A percentile compares a stretch with the other conserved stretches of the same genome.
phyloP scores from a whole-genome alignment of 352 stramenopile species.

The Phytophthora sojae region DNA sequence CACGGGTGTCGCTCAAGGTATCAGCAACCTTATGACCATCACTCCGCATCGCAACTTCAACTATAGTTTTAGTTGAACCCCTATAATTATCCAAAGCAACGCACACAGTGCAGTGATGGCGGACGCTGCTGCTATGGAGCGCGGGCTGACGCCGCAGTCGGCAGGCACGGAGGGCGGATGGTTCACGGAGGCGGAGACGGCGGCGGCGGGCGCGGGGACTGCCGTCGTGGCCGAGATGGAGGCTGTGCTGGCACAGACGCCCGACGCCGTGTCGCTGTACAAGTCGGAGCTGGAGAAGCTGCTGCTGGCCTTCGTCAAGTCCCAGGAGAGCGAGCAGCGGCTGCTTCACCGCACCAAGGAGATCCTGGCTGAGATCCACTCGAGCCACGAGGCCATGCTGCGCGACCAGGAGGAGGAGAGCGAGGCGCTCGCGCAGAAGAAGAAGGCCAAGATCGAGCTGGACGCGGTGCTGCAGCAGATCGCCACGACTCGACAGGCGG shows the following conservation, averaged over 20 bases:
- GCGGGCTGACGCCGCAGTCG: constrained; percentile 27
- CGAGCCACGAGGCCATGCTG: constrained; percentile 75
- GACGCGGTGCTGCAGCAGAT: constrained; percentile 77
- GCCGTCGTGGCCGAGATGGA: constrained; percentile 75
- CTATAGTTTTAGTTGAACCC: background rate
- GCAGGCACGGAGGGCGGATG: constrained; percentile 16
- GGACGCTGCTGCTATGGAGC: constrained; percentile 15
- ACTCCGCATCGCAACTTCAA: constrained; percentile 11
- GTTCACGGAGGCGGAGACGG: constrained; percentile 24
- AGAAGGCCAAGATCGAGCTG: constrained; percentile 76
- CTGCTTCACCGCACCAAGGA: constrained; percentile 75
- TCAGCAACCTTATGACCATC: background rate
- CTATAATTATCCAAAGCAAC: background rate
- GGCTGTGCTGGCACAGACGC: constrained; percentile 67
- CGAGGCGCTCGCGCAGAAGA: constrained; percentile 72
- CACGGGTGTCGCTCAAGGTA: too few relatives aligned
- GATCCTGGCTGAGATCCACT: constrained; percentile 78
- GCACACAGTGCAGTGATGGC: constrained; percentile 1
- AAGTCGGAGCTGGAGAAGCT: constrained; percentile 85
- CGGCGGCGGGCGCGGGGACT: constrained; percentile 9
- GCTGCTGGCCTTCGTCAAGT: constrained; percentile 76
- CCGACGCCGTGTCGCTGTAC: constrained; percentile 77
- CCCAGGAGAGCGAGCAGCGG: constrained; percentile 82
- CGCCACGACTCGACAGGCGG: constrained; percentile 57
- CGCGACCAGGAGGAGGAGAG: constrained; percentile 85